phyloP scores from a whole-genome alignment of 2,329 filamentous ascomycete genomes.

The Nemania bipapillata region DNA sequence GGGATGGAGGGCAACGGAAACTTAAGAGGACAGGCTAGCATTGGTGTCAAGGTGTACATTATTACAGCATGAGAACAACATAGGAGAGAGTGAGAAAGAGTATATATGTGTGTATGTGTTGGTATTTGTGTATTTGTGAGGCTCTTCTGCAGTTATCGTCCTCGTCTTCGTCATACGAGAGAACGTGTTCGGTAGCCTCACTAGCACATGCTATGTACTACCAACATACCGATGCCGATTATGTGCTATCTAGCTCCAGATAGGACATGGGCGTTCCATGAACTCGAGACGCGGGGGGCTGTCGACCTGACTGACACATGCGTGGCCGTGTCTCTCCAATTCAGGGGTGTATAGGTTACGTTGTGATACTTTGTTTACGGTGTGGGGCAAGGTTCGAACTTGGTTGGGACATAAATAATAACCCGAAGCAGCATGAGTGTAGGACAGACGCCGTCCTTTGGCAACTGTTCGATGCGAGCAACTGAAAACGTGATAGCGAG shows the following conservation, averaged over 20 bases:
- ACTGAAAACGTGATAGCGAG: background rate
- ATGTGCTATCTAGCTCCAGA: background rate
- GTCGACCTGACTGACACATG: background rate
- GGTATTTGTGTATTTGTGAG: too few species aligned
- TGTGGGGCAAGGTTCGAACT: background rate
- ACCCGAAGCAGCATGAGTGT: conserved; percentile 5
- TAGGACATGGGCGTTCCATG: background rate
- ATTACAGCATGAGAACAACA: conserved; percentile 48
- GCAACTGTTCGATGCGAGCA: background rate
- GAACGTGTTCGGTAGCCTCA: background rate
- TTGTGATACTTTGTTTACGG: background rate
- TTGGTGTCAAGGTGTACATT: conserved; percentile 53
- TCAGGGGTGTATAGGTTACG: background rate
- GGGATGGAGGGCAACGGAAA: conserved; percentile 31
- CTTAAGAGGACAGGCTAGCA: conserved; percentile 44
- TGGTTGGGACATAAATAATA: conserved; percentile 13
- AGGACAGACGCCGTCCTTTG: background rate
- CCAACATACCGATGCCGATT: background rate
- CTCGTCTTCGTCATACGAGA: background rate
- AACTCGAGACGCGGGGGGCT: background rate
- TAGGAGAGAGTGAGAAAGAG: conserved; percentile 33
- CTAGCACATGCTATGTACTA: background rate
- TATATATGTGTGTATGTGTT: too few species aligned
- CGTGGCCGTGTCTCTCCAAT: background rate
- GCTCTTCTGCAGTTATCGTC: conserved; percentile 20